Conservation (phyloP, 2,329 filamentous ascomycete species). For the Coniochaeta ligniaria region DNA sequence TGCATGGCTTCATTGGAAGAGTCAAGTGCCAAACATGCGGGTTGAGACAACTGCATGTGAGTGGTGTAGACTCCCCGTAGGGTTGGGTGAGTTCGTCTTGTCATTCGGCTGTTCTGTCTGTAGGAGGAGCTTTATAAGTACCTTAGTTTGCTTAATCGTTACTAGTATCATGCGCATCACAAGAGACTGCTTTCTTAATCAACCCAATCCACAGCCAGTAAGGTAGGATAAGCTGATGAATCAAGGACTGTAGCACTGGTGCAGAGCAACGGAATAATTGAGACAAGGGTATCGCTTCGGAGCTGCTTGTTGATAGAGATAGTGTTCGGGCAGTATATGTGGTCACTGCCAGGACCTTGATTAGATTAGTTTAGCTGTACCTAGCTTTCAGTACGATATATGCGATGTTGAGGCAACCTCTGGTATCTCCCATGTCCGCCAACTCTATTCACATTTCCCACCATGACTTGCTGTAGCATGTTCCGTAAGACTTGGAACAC, state of each 20-base stretch:
- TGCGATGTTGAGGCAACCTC: background rate
- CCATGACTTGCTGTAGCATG: background rate
- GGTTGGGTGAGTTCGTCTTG: background rate
- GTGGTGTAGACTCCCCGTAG: background rate
- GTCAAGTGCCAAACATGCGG: background rate
- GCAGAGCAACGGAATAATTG: background rate
- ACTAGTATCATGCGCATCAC: too few species aligned
- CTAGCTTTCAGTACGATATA: too few species aligned
- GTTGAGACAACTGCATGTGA: background rate
- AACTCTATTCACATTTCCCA: background rate
- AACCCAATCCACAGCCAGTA: too few species aligned
- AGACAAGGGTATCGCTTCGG: background rate
- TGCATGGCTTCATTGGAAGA: background rate
- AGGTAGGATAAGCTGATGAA: too few species aligned
- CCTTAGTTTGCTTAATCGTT: too few species aligned
- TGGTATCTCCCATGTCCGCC: background rate
- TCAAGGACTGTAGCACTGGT: too few species aligned
- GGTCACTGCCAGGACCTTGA: background rate
- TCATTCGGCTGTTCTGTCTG: background rate
- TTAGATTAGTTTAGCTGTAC: background rate
- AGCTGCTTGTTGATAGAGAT: background rate
- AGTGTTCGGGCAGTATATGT: background rate
- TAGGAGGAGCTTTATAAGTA: too few species aligned
- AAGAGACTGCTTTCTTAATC: too few species aligned
- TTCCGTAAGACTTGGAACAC: background rate